These are phyloP conservation scores for Pestalotiopsis sp. DNA, from an alignment of 2,329 filamentous ascomycete species.

Conservation along the genomic window DNA sequence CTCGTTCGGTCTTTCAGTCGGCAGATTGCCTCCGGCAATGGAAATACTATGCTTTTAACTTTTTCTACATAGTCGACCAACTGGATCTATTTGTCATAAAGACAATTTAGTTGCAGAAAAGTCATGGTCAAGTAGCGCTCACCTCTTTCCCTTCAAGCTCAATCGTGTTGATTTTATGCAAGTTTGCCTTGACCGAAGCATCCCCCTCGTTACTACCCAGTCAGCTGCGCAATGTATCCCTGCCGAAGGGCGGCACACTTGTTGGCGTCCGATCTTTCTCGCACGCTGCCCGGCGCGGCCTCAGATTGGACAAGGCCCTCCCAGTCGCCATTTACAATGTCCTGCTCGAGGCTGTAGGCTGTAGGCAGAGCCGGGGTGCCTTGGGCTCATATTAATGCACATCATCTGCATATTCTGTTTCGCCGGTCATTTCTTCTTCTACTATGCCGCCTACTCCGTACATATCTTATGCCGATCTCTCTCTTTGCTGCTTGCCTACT, in stretches of 20 bases:
- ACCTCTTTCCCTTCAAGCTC: background rate
- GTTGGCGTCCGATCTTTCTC: background rate
- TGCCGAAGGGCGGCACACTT: background rate
- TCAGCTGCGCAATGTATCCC: slow-evolving; percentile 3
- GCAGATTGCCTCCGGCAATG: background rate
- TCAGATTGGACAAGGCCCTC: slow-evolving; percentile 1
- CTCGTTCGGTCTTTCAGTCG: background rate
- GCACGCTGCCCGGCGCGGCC: background rate
- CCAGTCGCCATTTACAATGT: background rate
- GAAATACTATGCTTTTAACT: background rate
- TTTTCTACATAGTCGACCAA: background rate
- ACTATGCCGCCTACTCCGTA: background rate
- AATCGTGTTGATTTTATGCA: background rate
- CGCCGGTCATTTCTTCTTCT: background rate
- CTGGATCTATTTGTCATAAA: background rate
- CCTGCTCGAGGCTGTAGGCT: background rate
- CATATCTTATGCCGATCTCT: background rate
- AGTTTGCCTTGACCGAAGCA: background rate
- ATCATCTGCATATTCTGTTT: background rate
- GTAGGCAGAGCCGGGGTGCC: background rate
- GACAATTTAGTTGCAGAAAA: background rate
- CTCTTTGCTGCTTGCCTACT: background rate
- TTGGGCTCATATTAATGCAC: background rate
- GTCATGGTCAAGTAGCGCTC: background rate
- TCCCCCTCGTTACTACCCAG: background rate